Conservation (phyloP, 768 basidiomycete species). For the Tricholoma sp. region DNA sequence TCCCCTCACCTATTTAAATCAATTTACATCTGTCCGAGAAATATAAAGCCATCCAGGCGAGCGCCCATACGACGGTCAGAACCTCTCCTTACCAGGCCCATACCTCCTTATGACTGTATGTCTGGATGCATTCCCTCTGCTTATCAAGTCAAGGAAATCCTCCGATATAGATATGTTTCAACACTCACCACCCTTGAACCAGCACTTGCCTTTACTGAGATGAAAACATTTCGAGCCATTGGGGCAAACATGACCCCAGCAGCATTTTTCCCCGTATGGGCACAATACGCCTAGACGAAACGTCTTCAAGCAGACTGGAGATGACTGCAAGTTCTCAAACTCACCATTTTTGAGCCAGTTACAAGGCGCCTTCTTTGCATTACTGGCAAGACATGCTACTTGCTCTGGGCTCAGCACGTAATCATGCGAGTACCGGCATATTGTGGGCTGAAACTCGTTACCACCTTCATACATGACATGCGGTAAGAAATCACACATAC, state of each 20-base stretch:
- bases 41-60: not conserved
- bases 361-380: slow-evolving; percentile 83
- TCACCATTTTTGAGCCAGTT: slow-evolving; percentile 78
- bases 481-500: slow-evolving; percentile 29
- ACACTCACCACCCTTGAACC: slow-evolving; percentile 72
- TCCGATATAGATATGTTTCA: not conserved
- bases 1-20: not conserved
- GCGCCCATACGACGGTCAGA: not conserved
- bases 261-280: slow-evolving; percentile 71
- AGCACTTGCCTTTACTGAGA: slow-evolving; percentile 76
- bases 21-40: not conserved
- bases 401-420: slow-evolving; percentile 70
- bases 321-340: slow-evolving; percentile 3
- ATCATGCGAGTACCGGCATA: slow-evolving; percentile 84
- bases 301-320: not conserved
- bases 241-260: slow-evolving; percentile 83
- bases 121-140: slow-evolving; percentile 43
- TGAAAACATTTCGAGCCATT: slow-evolving; percentile 72
- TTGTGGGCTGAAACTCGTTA: slow-evolving; percentile 37
- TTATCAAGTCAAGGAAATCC: not conserved
- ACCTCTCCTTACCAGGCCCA: not conserved
- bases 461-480: not conserved
- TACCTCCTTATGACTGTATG: slow-evolving; percentile 9
- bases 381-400: slow-evolving; percentile 61
- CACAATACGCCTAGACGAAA: slow-evolving; percentile 55